Conservation (phyloP, 2,329 filamentous ascomycete genomes). For the Phoma sp. region DNA sequence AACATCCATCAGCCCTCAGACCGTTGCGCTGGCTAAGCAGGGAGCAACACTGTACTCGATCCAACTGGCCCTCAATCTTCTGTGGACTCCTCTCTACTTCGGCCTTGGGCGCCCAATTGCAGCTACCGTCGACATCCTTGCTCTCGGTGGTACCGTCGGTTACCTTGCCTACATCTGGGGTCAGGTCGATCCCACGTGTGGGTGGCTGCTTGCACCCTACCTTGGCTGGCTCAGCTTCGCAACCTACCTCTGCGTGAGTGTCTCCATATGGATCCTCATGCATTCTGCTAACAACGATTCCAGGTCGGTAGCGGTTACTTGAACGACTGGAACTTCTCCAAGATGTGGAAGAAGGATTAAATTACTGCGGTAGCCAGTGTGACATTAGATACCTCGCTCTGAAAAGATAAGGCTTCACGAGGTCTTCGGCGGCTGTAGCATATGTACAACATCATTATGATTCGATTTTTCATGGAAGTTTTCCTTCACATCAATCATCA, state of each 20-base stretch:
- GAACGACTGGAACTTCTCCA: slow-evolving; percentile 50
- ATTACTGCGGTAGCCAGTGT: neutral
- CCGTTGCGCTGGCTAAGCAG: slow-evolving; percentile 65
- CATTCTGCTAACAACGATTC: slow-evolving; percentile 16
- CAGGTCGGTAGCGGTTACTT: slow-evolving; percentile 47
- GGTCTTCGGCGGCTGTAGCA: neutral
- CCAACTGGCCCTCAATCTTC: slow-evolving; percentile 82
- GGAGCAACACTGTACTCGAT: slow-evolving; percentile 83
- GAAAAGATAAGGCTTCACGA: no score
- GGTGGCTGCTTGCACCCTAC: slow-evolving; percentile 80
- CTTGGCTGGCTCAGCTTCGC: slow-evolving; percentile 86
- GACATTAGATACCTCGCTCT: neutral
- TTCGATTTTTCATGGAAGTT: no score
- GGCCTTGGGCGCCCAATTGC: slow-evolving; percentile 72
- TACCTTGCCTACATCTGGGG: slow-evolving; percentile 80
- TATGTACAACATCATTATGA: no score
- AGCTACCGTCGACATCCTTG: slow-evolving; percentile 76
- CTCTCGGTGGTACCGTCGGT: slow-evolving; percentile 70
- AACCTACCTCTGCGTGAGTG: slow-evolving; percentile 74
- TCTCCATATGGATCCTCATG: neutral
- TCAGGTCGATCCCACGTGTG: slow-evolving; percentile 72
- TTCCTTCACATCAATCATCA: no score
- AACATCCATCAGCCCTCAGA: slow-evolving; percentile 55
- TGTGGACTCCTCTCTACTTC: slow-evolving; percentile 96
- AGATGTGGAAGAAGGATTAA: slow-evolving; percentile 33